Conservation (phyloP, 306 rosid species). For the Citrullus amarus region DNA sequence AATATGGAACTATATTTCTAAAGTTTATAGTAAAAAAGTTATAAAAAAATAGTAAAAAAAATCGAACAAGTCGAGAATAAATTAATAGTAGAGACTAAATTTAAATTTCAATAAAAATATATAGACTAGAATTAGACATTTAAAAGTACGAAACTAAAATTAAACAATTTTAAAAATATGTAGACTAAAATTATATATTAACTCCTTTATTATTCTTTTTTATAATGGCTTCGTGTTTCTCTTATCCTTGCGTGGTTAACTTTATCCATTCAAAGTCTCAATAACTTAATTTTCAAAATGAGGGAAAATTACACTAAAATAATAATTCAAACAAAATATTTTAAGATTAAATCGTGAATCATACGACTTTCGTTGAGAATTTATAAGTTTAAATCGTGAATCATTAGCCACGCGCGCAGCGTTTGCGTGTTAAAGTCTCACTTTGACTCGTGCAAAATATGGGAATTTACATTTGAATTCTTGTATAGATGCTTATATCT, state of each 20-base stretch:
- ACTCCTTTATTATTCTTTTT: too few species aligned
- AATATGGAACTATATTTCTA: too few species aligned
- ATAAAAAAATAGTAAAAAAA: too few species aligned
- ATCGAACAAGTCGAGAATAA: too few species aligned
- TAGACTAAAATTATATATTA: too few species aligned
- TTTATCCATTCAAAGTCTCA: not conserved
- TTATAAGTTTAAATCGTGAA: constrained; percentile 1
- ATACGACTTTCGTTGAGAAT: not conserved
- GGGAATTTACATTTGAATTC: not conserved
- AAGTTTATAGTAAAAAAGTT: too few species aligned
- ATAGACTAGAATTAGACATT: too few species aligned
- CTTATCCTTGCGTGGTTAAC: not conserved
- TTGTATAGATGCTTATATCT: too few species aligned
- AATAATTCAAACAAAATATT: not conserved
- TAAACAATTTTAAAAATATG: too few species aligned
- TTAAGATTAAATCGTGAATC: constrained; percentile 1
- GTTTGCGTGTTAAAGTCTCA: not conserved
- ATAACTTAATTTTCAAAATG: not conserved
- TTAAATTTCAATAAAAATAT: too few species aligned
- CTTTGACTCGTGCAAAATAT: not conserved
- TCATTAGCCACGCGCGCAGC: not conserved
- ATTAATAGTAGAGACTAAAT: too few species aligned
- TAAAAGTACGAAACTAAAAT: too few species aligned
- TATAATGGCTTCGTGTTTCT: not conserved
- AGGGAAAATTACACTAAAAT: not conserved